Evolutionary conservation across 2,329 filamentous ascomycete species (phyloP), one percentile per base, ranked within the genome.

Genomic region (Verticillium isaacii): DNA sequence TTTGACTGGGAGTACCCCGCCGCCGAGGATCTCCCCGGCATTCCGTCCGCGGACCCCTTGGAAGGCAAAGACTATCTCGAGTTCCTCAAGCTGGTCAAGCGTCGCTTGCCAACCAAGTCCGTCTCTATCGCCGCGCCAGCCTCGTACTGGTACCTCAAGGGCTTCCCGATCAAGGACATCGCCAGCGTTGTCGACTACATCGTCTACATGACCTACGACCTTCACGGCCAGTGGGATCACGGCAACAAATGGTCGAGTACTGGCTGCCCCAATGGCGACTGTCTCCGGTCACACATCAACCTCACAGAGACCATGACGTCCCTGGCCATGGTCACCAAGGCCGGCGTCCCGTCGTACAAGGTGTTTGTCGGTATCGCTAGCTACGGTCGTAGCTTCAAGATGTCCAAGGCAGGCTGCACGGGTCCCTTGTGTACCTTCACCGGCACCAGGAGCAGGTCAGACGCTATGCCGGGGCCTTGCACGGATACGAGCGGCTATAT

Each of bases 1-100:
- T 39, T 80, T 56, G 78, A 81, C 64, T 83, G 79, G 80, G 78
- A 80, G 60, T 80, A 81, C 60, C 75, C 75, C 0, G 71, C 68
- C 1, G 65, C 65, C 0, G 61, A 64, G 0, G 69, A 70, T 36
- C 60, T 74, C 17, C 68, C 68, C 0, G 68, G 59, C 66, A 36
- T 36, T 36, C 57, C 57, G 9, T 32, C 34, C 3, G 36, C 32
- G 7, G 17, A 58, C 6, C 32, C n/a, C 14, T 3, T 23, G n/a
- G 57, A 59, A 2, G 39, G 34, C 7, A 23, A 61, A 17, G 69
- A 73, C 61, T 75, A 75, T 52, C 32, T 67, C 6, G 56, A 64
- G 34, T 61, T 66, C 29, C 55, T 68, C 12, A 41, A 50, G 23
- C 39, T 58, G 25, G 36, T 61, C 7, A 19, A 55, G 25, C 23